phyloP scores from a whole-genome alignment of 2,329 filamentous ascomycete genomes.

The Xylariaceae sp. region DNA sequence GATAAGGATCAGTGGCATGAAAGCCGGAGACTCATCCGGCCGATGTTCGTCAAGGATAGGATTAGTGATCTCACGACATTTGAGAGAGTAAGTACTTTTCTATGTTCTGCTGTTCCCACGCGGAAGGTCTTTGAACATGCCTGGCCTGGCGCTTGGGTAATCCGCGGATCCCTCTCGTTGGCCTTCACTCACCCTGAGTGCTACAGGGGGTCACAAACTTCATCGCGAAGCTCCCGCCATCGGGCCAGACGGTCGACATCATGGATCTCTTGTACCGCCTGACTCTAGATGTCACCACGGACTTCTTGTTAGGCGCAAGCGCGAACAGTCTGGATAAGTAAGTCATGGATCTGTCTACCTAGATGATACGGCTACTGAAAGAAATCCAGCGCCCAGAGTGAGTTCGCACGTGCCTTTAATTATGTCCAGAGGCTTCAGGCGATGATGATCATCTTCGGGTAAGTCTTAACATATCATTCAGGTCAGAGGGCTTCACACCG shows the following conservation, averaged over 20 bases:
- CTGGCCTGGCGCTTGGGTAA: too few species aligned
- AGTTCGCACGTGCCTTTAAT: conserved; percentile 65
- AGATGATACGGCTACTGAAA: neutral
- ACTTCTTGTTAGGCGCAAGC: conserved; percentile 61
- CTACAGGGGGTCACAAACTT: neutral
- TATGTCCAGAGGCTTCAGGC: conserved; percentile 45
- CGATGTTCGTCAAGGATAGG: conserved; percentile 39
- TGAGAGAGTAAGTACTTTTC: conserved; percentile 26
- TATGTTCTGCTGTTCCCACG: too few species aligned
- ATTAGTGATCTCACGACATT: conserved; percentile 51
- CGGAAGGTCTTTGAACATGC: neutral
- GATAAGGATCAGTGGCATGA: conserved; percentile 50
- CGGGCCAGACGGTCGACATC: conserved; percentile 55
- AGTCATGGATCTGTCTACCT: conserved; percentile 3
- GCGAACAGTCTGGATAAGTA: conserved; percentile 44
- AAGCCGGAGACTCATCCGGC: conserved; percentile 45
- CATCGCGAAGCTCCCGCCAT: conserved; percentile 39
- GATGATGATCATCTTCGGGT: neutral
- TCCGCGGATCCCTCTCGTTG: neutral
- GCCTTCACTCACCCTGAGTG: neutral
- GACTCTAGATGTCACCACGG: conserved; percentile 62
- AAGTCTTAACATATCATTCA: neutral
- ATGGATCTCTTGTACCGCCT: conserved; percentile 60
- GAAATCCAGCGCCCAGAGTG: conserved; percentile 10
- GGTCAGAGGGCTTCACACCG: neutral